Percentiles rank a stretch among this genome's conserved stretches.
Evolutionary conservation across 768 basidiomycete genomes (phyloP).

Genomic region (Chalciporus piperatus): DNA sequence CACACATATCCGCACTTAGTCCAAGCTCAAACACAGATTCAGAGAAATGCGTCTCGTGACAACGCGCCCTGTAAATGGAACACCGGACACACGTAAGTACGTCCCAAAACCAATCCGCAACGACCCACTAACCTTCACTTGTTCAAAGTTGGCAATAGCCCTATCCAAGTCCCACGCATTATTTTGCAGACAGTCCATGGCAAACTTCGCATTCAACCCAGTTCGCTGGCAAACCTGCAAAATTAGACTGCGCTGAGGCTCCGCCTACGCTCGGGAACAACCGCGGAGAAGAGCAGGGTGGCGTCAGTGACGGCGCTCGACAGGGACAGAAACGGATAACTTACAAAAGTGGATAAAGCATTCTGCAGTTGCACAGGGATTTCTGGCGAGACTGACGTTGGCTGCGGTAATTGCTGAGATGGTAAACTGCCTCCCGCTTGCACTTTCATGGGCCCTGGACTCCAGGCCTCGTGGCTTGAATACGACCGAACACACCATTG

Average conservation of each 20-base stretch:
- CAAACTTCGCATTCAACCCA: constrained; percentile 72
- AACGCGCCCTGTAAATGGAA: constrained; percentile 42
- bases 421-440: constrained; percentile 45
- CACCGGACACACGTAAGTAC: constrained; percentile 24
- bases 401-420: constrained; percentile 15
- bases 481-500: constrained; percentile 81
- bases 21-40: constrained; percentile 21
- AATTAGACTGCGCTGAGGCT: constrained; percentile 67
- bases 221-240: constrained; percentile 71
- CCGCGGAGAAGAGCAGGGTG: constrained; percentile 8
- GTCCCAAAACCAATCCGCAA: not conserved
- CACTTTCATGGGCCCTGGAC: constrained; percentile 68
- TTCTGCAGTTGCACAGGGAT: constrained; percentile 44
- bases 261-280: constrained; percentile 44
- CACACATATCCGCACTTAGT: not conserved
- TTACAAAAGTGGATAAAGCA: constrained; percentile 55
- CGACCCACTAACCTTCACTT: constrained; percentile 67
- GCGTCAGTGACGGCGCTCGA: constrained; percentile 11
- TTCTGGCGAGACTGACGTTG: constrained; percentile 33
- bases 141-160: constrained; percentile 83
- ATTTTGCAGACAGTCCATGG: constrained; percentile 79
- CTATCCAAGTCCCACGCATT: constrained; percentile 83
- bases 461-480: constrained; percentile 79
- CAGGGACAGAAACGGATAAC: constrained; percentile 27
- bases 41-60: constrained; percentile 55